A percentile compares a stretch with the other conserved stretches of the same genome.
Evolutionary conservation across 192 early-diverging fungal species (phyloP).

Genomic region (Podila verticillata): DNA sequence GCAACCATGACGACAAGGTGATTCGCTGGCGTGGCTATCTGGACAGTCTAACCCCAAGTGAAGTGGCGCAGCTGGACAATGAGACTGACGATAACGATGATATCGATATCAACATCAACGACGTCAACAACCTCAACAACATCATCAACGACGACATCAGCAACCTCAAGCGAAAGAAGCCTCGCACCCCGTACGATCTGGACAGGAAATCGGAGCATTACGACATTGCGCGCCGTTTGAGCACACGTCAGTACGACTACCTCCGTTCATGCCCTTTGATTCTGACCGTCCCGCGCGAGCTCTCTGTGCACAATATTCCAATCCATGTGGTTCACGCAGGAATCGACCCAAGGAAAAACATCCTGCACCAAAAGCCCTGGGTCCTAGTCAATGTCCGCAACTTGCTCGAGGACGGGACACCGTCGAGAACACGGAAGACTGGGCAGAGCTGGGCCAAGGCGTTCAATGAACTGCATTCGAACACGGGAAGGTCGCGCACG

Average conservation of each 20-base stretch:
- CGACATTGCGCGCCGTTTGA: constrained; percentile 30
- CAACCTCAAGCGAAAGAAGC: constrained; percentile 27
- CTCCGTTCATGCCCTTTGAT: constrained; percentile 64
- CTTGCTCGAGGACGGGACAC: constrained; percentile 51
- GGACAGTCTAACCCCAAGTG: constrained; percentile 34
- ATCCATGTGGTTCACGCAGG: constrained; percentile 76
- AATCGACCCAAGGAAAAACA: constrained; percentile 57
- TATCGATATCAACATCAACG: neutral
- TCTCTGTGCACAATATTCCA: constrained; percentile 46
- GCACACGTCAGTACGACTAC: constrained; percentile 58
- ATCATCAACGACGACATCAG: constrained; percentile 1
- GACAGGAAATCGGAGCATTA: constrained; percentile 55
- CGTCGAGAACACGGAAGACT: constrained; percentile 35
- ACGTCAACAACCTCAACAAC: constrained; percentile 19
- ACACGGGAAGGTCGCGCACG: constrained; percentile 2
- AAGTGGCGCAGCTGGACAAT: constrained; percentile 3
- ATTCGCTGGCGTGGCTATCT: constrained; percentile 66
- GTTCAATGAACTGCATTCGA: constrained; percentile 49
- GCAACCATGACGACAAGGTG: constrained; percentile 81
- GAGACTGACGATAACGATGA: neutral
- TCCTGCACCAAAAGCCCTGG: constrained; percentile 64
- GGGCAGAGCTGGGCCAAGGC: constrained; percentile 53
- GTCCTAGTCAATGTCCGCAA: constrained; percentile 71
- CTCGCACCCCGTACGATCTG: constrained; percentile 30
- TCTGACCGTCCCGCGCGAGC: constrained; percentile 46